A percentile compares a stretch with the other conserved stretches of the same genome.
Conservation (phyloP, 2,329 filamentous ascomycete species). For the Ceratocystiopsis minuta region DNA sequence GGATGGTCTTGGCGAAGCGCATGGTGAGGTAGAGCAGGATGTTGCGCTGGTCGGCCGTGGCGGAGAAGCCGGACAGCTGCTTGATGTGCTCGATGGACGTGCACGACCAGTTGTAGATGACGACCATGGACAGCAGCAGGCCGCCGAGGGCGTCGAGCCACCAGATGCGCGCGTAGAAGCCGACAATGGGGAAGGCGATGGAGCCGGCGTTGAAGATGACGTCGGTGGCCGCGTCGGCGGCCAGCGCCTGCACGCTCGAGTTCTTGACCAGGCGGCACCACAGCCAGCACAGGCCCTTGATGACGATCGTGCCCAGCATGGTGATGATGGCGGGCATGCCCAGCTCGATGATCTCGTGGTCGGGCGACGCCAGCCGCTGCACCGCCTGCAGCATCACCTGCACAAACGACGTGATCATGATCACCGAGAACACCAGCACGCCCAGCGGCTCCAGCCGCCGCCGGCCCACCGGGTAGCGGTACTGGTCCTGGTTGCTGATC, state of each 20-base stretch:
- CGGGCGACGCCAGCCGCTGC: slow-evolving; percentile 38
- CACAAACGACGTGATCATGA: slow-evolving; percentile 73
- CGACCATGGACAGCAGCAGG: slow-evolving; percentile 56
- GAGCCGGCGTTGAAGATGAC: slow-evolving; percentile 84
- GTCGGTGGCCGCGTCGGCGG: slow-evolving; percentile 24
- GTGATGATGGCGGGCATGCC: slow-evolving; percentile 56
- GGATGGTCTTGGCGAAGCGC: slow-evolving; percentile 78
- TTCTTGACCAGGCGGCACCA: slow-evolving; percentile 80
- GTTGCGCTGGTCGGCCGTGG: slow-evolving; percentile 65
- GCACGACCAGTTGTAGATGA: slow-evolving; percentile 62
- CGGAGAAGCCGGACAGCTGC: slow-evolving; percentile 62
- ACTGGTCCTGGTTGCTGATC: slow-evolving; percentile 55
- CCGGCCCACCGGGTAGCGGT: slow-evolving; percentile 62
- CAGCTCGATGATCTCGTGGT: slow-evolving; percentile 56
- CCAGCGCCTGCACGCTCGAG: slow-evolving; percentile 64
- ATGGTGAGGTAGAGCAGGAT: slow-evolving; percentile 80
- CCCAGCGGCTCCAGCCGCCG: slow-evolving; percentile 61
- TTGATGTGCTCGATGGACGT: slow-evolving; percentile 63
- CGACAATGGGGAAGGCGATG: slow-evolving; percentile 70
- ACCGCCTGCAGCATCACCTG: slow-evolving; percentile 59
- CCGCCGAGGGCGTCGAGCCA: slow-evolving; percentile 71
- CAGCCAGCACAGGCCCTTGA: slow-evolving; percentile 70
- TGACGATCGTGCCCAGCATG: slow-evolving; percentile 64
- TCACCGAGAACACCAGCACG: slow-evolving; percentile 64
- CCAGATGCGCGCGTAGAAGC: slow-evolving; percentile 61